Base-by-base conservation (phyloP, 305 asterid genomes). In the Rubia balearica region DNA sequence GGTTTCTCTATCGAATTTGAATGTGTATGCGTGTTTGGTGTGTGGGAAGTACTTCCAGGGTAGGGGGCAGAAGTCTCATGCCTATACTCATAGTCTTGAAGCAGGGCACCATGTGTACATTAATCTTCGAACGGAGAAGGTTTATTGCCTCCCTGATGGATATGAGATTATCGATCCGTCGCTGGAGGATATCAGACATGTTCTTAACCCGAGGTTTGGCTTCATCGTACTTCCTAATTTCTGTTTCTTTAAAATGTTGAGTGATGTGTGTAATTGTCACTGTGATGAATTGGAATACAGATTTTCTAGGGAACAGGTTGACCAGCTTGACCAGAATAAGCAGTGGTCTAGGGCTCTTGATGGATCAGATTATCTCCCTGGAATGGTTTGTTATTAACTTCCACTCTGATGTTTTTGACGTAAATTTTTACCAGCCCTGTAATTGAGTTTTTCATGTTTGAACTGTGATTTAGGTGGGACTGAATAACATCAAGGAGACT, bases 271-370 rank as follows among this genome's bases (percentile, higher is more conserved):
- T 7, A 8, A 8, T 57, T 27, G 0, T 4, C 19, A 51, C 33
- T 30, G 65, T 40, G 62, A 36, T 51, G 48, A 56, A 7, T 73
- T 65, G 53, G 3, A n/a, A 70, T 70, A 45, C 86, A 94, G 98
- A 85, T 94, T 94, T 82, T 48, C 88, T 61, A 84, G 84, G 80
- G 91, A 85, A 62, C 96, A 89, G 81, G 96, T 94, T 76, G 73
- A 73, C 57, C 89, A 82, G 76, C 83, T 94, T 63, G 97, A 94
- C 80, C 86, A 72, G 79, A 91, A 82, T 66, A 82, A 94, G 68
- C 97, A 89, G 63, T 94, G 97, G 99, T 94, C 99, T 57, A 89
- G 98, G 83, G 96, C 98, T 59, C 96, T 94, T 67, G 98, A 94
- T 85, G 98, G 96, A 60, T 89, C 99, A 64, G 96, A 94, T 84